Evolutionary conservation across 2,329 filamentous ascomycete species (phyloP).

Genomic region (Calonectria pteridis): DNA sequence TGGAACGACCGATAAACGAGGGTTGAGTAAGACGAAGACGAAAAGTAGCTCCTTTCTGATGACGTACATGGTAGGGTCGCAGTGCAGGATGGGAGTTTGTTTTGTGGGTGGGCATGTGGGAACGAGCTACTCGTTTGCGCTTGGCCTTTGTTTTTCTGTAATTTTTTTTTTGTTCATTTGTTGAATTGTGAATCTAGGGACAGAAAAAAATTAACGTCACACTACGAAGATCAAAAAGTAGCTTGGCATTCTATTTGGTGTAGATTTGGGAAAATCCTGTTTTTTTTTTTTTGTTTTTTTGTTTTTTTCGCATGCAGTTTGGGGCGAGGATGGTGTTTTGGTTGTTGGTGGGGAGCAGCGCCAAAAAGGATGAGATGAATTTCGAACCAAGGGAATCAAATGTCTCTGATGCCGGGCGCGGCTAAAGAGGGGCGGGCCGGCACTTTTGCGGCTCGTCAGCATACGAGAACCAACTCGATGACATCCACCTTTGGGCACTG

Average conservation of each 20-base stretch:
- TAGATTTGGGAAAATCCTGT: slow-evolving; percentile 3
- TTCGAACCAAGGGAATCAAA: not conserved
- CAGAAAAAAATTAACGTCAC: not conserved
- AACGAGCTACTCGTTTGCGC: not conserved
- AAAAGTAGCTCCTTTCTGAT: slow-evolving; percentile 3
- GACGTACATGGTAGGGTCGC: slow-evolving; percentile 7
- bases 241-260: slow-evolving; percentile 11
- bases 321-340: slow-evolving; percentile 5
- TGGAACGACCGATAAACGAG: not conserved
- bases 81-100: not conserved
- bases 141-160: not conserved
- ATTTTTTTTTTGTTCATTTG: not conserved
- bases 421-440: not conserved
- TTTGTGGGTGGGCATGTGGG: slow-evolving; percentile 1
- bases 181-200: slow-evolving; percentile 9
- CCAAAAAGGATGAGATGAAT: not conserved
- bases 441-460: not conserved
- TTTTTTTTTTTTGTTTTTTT: too few relatives aligned
- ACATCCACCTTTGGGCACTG: not conserved
- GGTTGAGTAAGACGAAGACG: not conserved
- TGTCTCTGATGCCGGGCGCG: not conserved
- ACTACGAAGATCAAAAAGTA: not conserved
- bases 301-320: slow-evolving; percentile 4
- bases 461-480: not conserved
- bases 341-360: not conserved